These are phyloP conservation scores for Xylariaceae sp. DNA, from an alignment of 2,329 filamentous ascomycete genomes.

Conservation along the genomic window DNA sequence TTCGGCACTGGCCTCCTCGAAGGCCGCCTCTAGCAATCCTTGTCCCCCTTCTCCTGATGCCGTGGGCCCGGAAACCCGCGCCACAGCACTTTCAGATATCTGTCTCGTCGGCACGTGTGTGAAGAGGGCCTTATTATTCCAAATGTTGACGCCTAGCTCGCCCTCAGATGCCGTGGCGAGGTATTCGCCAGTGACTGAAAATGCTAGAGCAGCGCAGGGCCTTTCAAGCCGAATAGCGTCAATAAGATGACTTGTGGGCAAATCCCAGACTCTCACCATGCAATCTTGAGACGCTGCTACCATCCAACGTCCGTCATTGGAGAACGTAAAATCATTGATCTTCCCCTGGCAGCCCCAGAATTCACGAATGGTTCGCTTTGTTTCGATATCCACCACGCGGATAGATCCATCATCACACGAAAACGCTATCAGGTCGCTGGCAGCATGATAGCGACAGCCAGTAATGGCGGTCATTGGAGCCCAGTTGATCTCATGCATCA, in stretches of 20 bases:
- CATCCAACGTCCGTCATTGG: slow-evolving; percentile 89
- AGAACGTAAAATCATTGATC: slow-evolving; percentile 83
- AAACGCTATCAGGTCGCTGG: slow-evolving; percentile 80
- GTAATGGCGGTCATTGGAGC: slow-evolving; percentile 69
- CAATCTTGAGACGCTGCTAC: slow-evolving; percentile 79
- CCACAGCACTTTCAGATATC: slow-evolving; percentile 71
- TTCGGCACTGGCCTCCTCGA: slow-evolving; percentile 46
- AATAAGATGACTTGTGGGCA: slow-evolving; percentile 91
- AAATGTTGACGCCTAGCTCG: slow-evolving; percentile 83
- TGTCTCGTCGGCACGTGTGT: slow-evolving; percentile 80
- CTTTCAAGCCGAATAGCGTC: slow-evolving; percentile 79
- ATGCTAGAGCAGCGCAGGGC: slow-evolving; percentile 76
- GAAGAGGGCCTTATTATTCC: slow-evolving; percentile 92
- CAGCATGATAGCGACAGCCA: slow-evolving; percentile 71
- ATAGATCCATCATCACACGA: slow-evolving; percentile 86
- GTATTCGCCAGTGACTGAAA: slow-evolving; percentile 87
- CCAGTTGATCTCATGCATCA: slow-evolving; percentile 80
- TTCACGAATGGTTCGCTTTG: slow-evolving; percentile 84
- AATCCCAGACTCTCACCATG: slow-evolving; percentile 82
- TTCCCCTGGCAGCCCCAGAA: slow-evolving; percentile 73
- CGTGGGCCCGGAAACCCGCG: slow-evolving; percentile 61
- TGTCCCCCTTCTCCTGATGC: slow-evolving; percentile 77
- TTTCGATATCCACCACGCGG: slow-evolving; percentile 83
- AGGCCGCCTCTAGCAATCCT: slow-evolving; percentile 70
- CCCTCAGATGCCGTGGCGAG: slow-evolving; percentile 83